These are phyloP conservation scores for Ceratobasidium sp. DNA, from an alignment of 1,284 basidiomycete species.

Conservation along the genomic window DNA sequence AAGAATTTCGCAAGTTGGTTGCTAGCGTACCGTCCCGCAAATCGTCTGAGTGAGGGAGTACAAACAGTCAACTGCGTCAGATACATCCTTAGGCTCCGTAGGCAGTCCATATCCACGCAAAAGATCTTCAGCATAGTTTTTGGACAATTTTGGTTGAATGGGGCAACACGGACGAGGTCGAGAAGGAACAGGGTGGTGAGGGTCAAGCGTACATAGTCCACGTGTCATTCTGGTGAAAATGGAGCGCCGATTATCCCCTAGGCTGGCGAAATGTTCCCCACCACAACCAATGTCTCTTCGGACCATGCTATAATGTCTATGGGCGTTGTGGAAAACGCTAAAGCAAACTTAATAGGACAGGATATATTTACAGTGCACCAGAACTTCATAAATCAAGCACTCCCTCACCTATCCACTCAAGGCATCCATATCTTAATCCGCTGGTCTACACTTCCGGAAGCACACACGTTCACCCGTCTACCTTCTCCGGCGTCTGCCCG, in stretches of 20 bases:
- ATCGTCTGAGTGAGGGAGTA: conserved; percentile 5
- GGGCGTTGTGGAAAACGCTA: not conserved
- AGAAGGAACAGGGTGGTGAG: not conserved
- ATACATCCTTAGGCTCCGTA: not conserved
- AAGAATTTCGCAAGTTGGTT: not conserved
- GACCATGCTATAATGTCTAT: too few relatives aligned
- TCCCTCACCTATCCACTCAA: conserved; percentile 28
- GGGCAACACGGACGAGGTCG: not conserved
- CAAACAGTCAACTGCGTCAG: conserved; percentile 5
- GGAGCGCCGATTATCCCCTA: too few relatives aligned
- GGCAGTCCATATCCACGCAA: not conserved
- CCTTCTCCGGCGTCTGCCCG: conserved; percentile 66
- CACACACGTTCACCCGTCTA: conserved; percentile 80
- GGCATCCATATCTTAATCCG: conserved; percentile 57
- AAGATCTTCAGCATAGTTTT: not conserved
- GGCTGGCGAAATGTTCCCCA: too few relatives aligned
- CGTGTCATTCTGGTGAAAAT: too few relatives aligned
- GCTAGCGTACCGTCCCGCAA: not conserved
- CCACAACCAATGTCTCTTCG: too few relatives aligned
- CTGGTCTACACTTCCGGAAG: conserved; percentile 84
- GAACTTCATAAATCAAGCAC: not conserved
- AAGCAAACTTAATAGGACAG: not conserved
- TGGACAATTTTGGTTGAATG: not conserved
- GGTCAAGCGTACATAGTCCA: not conserved
- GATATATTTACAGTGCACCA: conserved; percentile 9